Evolutionary conservation across 306 rosid species (phyloP).

Genomic region (Crataegus laevigata): DNA sequence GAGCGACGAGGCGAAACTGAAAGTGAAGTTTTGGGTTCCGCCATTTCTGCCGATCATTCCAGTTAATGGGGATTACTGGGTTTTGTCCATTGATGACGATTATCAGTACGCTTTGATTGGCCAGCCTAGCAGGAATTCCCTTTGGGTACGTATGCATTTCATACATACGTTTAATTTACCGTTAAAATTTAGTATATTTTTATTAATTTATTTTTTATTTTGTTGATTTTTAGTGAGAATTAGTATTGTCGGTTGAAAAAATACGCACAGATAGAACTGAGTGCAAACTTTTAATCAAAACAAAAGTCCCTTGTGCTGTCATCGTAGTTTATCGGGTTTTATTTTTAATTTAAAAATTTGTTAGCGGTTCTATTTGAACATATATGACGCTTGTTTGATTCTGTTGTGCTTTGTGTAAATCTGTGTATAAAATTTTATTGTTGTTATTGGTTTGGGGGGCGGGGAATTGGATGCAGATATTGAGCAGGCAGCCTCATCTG

Average conservation of each 20-base stretch:
- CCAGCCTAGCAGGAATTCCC: conserved; percentile 60
- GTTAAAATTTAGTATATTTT: too few species aligned
- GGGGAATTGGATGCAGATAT: conserved; percentile 32
- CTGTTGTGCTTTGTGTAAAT: not conserved
- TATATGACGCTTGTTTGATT: too few species aligned
- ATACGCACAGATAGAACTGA: too few species aligned
- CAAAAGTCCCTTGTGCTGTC: too few species aligned
- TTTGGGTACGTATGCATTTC: conserved; percentile 58
- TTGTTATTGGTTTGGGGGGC: not conserved
- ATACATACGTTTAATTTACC: not conserved
- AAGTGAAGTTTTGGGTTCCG: conserved; percentile 80
- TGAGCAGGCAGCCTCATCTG: conserved; percentile 47
- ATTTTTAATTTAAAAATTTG: too few species aligned
- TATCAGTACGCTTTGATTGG: conserved; percentile 74
- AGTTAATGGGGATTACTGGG: conserved; percentile 79
- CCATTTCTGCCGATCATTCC: conserved; percentile 80
- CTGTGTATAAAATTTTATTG: too few species aligned
- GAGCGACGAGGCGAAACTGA: conserved; percentile 80
- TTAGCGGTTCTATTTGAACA: too few species aligned
- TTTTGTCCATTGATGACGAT: conserved; percentile 57
- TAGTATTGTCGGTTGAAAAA: too few species aligned
- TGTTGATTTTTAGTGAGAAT: too few species aligned
- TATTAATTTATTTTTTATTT: too few species aligned
- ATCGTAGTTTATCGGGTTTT: too few species aligned
- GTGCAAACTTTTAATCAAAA: not conserved